Base-by-base conservation (phyloP, 2,329 filamentous ascomycete genomes). In the Exophiala sp. region DNA sequence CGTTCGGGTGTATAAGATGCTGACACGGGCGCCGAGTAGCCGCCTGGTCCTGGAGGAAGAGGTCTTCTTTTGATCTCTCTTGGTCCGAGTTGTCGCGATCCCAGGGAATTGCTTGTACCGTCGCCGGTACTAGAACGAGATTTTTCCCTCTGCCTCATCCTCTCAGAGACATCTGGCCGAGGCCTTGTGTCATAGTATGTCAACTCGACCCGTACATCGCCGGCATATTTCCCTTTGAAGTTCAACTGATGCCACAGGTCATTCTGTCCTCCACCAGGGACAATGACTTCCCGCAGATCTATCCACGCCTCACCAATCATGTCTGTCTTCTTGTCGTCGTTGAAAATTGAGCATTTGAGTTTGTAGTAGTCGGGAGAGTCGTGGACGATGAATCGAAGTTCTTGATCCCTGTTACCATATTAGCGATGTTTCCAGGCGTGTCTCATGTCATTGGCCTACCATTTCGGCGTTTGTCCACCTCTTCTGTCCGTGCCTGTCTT, bases 281-380 rank as follows among this genome's bases (percentile, higher is more conserved):
- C 80, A 59, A 99, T 82, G 64, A 99, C 88, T 63, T 84, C 81
- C 62, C 85, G 84, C 55, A 99, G 78, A 66, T 89, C 87, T 54
- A 97, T 83, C 86, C 89, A 96, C 5, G 89, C 85, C 72, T 99
- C 94, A 61, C 94, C 94, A 65, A 99, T 96, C 61, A 99, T 73
- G 63, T 99, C 94, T 0, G 92, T 97, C 75, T 88, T 95, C 76
- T 96, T 97, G 73, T 99, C 94, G 66, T 99, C 94, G 68, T 96
- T 96, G 75, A 99, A 99, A 5, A 97, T 83, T 2, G 92, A 96
- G 12, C 97, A 80, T 70, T 99, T 99, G 53, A 99, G 80, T 69
- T 91, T 89, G 72, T 90, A 91, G 76, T 99, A 99, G 72, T 99
- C 94, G 14, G 91, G 86, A 12, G 91, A 96, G 67, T 97, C 91